These are phyloP conservation scores for Mycena vulgaris DNA, from an alignment of 768 basidiomycete genomes.

Conservation along the genomic window DNA sequence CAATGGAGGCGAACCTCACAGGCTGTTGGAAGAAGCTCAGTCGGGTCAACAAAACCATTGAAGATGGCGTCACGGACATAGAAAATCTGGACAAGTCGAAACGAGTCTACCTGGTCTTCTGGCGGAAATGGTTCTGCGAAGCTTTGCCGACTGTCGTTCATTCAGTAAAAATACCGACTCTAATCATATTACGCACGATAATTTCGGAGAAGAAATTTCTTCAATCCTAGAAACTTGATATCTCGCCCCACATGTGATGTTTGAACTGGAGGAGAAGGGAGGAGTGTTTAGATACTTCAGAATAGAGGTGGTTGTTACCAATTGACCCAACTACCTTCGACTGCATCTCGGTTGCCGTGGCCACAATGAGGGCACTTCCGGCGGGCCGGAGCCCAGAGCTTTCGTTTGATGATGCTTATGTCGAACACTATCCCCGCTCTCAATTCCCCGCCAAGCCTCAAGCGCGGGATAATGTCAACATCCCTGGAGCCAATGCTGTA, in stretches of 20 bases:
- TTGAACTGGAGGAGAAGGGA: not conserved
- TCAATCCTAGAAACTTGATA: slow-evolving; percentile 18
- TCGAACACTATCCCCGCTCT: slow-evolving; percentile 12
- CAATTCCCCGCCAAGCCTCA: not conserved
- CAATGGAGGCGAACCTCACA: not conserved
- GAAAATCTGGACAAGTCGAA: slow-evolving; percentile 24
- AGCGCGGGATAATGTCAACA: not conserved
- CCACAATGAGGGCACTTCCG: slow-evolving; percentile 1
- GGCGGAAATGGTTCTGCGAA: not conserved
- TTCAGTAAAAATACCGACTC: not conserved
- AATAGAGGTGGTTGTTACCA: slow-evolving; percentile 19
- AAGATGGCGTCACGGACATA: slow-evolving; percentile 10
- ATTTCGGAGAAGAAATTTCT: slow-evolving; percentile 16
- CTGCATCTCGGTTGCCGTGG: slow-evolving; percentile 3
- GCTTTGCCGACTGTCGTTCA: slow-evolving; percentile 8
- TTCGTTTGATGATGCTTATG: slow-evolving; percentile 21
- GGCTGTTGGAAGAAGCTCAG: not conserved
- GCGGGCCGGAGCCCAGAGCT: not conserved
- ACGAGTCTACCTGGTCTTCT: slow-evolving; percentile 4
- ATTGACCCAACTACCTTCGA: slow-evolving; percentile 23
- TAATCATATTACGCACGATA: slow-evolving; percentile 7
- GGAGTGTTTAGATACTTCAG: not conserved
- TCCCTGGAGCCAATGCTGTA: slow-evolving; percentile 16
- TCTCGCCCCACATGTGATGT: slow-evolving; percentile 15
- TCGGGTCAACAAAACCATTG: slow-evolving; percentile 1